phyloP scores from a whole-genome alignment of 192 early-diverging fungal genomes.

The Phlyctochytrium arcticum region DNA sequence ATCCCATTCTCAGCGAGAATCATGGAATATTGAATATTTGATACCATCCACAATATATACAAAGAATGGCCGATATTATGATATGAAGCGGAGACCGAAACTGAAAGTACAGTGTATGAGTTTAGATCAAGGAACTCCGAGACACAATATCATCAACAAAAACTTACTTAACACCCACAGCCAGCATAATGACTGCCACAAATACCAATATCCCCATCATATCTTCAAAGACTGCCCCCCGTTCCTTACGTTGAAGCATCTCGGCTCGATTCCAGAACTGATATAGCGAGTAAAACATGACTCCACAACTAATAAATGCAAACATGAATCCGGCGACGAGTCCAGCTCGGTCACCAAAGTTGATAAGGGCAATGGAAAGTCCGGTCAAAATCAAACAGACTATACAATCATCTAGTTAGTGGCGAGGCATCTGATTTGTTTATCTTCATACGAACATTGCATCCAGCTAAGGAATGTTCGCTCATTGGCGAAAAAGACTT shows the following conservation, averaged over 20 bases:
- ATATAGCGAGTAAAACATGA: constrained; percentile 61
- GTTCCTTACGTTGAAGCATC: constrained; percentile 38
- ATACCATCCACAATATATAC: too few species aligned
- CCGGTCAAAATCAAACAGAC: constrained; percentile 54
- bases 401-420: background rate
- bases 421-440: too few species aligned
- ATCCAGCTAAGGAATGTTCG: constrained; percentile 74
- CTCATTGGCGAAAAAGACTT: constrained; percentile 76
- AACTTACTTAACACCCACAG: constrained; percentile 26
- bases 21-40: too few species aligned
- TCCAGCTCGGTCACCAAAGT: constrained; percentile 56
- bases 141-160: background rate
- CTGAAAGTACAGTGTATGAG: background rate
- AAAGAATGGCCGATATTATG: background rate
- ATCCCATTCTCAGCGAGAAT: too few species aligned
- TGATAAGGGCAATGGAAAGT: constrained; percentile 62
- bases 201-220: constrained; percentile 55
- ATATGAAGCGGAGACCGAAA: background rate
- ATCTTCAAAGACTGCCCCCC: constrained; percentile 47
- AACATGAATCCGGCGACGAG: constrained; percentile 57
- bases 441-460: constrained; percentile 37
- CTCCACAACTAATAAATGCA: constrained; percentile 48
- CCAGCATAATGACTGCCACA: constrained; percentile 53
- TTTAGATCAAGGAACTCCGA: background rate
- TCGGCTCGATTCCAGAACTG: constrained; percentile 56